Base-by-base conservation (phyloP, 1,284 basidiomycete genomes). In the Rhizoctonia solani region DNA sequence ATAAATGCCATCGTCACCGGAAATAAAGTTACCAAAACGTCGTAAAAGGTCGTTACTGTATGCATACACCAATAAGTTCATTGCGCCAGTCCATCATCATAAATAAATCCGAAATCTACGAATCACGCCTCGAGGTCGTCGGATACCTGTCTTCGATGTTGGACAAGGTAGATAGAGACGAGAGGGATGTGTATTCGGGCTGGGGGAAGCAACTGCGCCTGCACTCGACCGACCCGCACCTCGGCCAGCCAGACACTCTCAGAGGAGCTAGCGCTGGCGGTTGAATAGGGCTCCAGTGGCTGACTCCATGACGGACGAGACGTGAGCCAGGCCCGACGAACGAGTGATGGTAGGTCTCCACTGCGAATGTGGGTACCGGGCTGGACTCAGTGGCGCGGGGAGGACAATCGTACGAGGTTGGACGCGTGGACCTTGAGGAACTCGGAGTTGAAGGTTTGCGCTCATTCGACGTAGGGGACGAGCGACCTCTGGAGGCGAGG, bases 301-400 rank as follows among this genome's bases (percentile, higher is more conserved):
- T n/a, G n/a, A n/a, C n/a, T n/a, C n/a, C n/a, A n/a, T n/a, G 9
- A 46, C 44, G 6, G 44, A 46, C 8, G 44, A 19, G n/a, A 46
- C 44, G n/a, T 46, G 44, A 19, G n/a, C n/a, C n/a, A n/a, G n/a
- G n/a, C n/a, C n/a, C n/a, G n/a, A n/a, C n/a, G n/a, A n/a, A n/a
- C n/a, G n/a, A n/a, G n/a, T n/a, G n/a, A n/a, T n/a, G n/a, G n/a
- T n/a, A n/a, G n/a, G n/a, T n/a, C n/a, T n/a, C n/a, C n/a, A n/a
- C n/a, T 34, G 11, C 46, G 44, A 47, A 32, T 49, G 30, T n/a
- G 67, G 58, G 42, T 68, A 63, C 4, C 67, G 58, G 8, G 67
- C 67, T 25, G 67, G 67, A 49, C 56, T 53, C 19, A 68, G 67
- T 21, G 67, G 67, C 1, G 67, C 32, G 16, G 67, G 67, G 14